These are phyloP conservation scores for Blastobotrys malaysiensis DNA, from an alignment of 1,139 yeast species.

Conservation along the genomic window DNA sequence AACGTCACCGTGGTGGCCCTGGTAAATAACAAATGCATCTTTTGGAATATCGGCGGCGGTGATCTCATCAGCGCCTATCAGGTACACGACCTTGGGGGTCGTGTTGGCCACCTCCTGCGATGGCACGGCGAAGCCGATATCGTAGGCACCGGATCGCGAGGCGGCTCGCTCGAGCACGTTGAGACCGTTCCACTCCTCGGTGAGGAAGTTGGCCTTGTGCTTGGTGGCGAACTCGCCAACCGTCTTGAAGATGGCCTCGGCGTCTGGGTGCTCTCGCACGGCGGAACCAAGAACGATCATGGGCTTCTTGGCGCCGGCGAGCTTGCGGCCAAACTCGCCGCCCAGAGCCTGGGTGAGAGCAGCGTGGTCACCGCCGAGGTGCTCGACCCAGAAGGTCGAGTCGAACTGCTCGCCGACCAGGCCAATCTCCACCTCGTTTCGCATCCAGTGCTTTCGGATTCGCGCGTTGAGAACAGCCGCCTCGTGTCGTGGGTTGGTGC, in stretches of 20 bases:
- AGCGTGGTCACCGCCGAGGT: slow-evolving; percentile 58
- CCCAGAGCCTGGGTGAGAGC: slow-evolving; percentile 55
- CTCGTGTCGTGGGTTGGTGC: slow-evolving; percentile 86
- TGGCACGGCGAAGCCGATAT: slow-evolving; percentile 67
- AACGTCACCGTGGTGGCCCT: slow-evolving; percentile 88
- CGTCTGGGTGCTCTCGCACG: slow-evolving; percentile 63
- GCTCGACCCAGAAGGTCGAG: slow-evolving; percentile 63
- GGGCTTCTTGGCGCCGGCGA: slow-evolving; percentile 65
- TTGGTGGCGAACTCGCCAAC: slow-evolving; percentile 60
- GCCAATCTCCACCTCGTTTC: slow-evolving; percentile 57
- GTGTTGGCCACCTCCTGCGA: slow-evolving; percentile 44
- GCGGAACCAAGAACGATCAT: slow-evolving; percentile 81
- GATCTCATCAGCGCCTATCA: slow-evolving; percentile 82
- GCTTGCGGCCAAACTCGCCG: slow-evolving; percentile 67
- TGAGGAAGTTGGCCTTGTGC: slow-evolving; percentile 54
- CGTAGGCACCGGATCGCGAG: slow-evolving; percentile 80
- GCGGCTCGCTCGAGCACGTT: slow-evolving; percentile 83
- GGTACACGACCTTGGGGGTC: slow-evolving; percentile 70
- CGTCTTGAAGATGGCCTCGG: slow-evolving; percentile 54
- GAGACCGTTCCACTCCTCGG: slow-evolving; percentile 77
- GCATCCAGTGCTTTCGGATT: slow-evolving; percentile 78
- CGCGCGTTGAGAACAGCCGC: slow-evolving; percentile 86
- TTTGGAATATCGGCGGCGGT: slow-evolving; percentile 64
- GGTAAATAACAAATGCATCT: slow-evolving; percentile 85
- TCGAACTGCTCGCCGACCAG: slow-evolving; percentile 75